Evolutionary conservation across 371 early-diverging fungal genomes (phyloP).

Genomic region (Lichtheimia ornata): DNA sequence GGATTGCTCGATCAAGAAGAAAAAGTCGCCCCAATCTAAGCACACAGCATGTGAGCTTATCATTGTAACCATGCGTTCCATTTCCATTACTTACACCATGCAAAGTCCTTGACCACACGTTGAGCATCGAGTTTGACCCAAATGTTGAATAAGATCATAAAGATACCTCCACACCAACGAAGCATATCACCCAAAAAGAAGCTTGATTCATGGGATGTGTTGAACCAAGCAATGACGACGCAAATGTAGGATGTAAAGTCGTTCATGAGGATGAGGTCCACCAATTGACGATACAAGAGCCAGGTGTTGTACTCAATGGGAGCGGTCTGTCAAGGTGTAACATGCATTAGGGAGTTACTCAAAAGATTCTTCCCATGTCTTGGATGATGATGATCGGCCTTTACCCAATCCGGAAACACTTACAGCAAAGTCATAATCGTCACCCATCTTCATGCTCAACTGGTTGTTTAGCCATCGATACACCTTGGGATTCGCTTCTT

Average conservation of each 20-base stretch:
- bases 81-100: constrained; percentile 85
- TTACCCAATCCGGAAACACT: constrained; percentile 11
- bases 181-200: constrained; percentile 61
- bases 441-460: constrained; percentile 84
- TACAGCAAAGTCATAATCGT: constrained; percentile 80
- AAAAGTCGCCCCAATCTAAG: constrained; percentile 97
- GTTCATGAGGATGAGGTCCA: constrained; percentile 91
- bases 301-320: constrained; percentile 95
- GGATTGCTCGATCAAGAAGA: constrained; percentile 88
- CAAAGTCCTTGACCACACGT: constrained; percentile 94
- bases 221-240: constrained; percentile 78
- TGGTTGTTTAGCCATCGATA: constrained; percentile 69
- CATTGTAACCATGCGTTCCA: neutral
- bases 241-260: constrained; percentile 89
- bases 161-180: constrained; percentile 75
- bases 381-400: too few relatives aligned
- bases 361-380: too few relatives aligned
- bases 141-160: constrained; percentile 86
- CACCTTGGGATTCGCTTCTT: constrained; percentile 45
- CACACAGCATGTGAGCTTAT: neutral
- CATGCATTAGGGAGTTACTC: too few relatives aligned
- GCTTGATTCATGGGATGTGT: constrained; percentile 49
- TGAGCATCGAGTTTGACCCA: constrained; percentile 97
- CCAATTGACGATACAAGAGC: constrained; percentile 92
- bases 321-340: constrained; percentile 47